A percentile compares a stretch with the other conserved stretches of the same genome.
These are phyloP conservation scores for Fulvia fulva DNA, from an alignment of 2,329 filamentous ascomycete genomes.

Conservation along the genomic window DNA sequence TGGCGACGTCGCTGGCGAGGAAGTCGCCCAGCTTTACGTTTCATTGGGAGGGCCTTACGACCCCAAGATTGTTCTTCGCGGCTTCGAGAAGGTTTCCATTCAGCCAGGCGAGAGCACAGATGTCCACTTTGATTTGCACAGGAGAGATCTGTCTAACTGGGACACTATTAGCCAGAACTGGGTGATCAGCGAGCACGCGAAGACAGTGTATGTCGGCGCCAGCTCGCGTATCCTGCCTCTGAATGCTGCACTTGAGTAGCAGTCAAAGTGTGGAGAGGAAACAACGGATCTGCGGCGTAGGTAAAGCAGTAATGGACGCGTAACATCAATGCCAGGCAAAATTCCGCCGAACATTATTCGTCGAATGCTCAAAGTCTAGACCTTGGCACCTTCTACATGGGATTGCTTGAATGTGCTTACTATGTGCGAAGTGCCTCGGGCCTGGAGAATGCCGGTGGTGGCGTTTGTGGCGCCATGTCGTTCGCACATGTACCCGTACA, in stretches of 20 bases:
- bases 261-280: neutral
- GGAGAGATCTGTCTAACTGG: constrained; percentile 23
- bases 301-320: too few relatives aligned
- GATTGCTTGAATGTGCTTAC: neutral
- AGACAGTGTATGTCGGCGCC: constrained; percentile 30
- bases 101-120: constrained; percentile 18
- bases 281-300: too few relatives aligned
- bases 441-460: neutral
- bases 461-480: neutral
- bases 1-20: constrained; percentile 50
- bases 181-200: constrained; percentile 20
- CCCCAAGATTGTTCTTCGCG: constrained; percentile 47
- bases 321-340: too few relatives aligned
- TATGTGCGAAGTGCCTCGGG: neutral
- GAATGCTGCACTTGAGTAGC: neutral
- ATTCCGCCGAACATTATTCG: too few relatives aligned
- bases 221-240: constrained; percentile 24
- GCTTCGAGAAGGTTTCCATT: constrained; percentile 38
- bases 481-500: neutral
- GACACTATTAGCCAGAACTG: constrained; percentile 45
- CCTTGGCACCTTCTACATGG: neutral
- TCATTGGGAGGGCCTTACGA: constrained; percentile 36
- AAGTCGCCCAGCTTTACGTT: constrained; percentile 55
- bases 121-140: constrained; percentile 18
- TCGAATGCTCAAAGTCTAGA: neutral